These are phyloP conservation scores for Drechmeria coniospora DNA, from an alignment of 2,329 filamentous ascomycete genomes.

Conservation along the genomic window DNA sequence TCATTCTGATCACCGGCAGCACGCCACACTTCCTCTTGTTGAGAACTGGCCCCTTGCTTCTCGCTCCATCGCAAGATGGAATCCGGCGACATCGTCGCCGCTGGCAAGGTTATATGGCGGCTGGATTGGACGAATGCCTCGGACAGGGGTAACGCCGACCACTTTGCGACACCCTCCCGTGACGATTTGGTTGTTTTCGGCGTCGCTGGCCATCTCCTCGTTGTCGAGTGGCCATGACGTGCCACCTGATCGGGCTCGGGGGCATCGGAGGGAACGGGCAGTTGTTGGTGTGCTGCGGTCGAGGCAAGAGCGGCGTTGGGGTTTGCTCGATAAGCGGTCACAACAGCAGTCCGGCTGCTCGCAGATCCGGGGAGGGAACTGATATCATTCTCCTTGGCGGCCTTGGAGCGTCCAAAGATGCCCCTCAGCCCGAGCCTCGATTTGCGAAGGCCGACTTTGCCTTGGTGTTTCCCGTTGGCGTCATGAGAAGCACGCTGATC, in stretches of 20 bases:
- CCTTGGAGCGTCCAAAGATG: slow-evolving; percentile 33
- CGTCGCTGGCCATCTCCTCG: slow-evolving; percentile 4
- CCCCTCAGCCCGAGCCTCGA: slow-evolving; percentile 35
- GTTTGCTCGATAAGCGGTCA: too few relatives aligned
- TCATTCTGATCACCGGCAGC: slow-evolving; percentile 14
- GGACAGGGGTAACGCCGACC: slow-evolving; percentile 64
- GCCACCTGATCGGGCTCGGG: slow-evolving; percentile 5
- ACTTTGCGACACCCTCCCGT: slow-evolving; percentile 26
- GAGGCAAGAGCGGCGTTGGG: slow-evolving; percentile 7
- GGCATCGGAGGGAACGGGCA: slow-evolving; percentile 9
- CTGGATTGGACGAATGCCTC: slow-evolving; percentile 76
- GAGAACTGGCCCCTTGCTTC: slow-evolving; percentile 19
- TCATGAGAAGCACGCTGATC: background rate
- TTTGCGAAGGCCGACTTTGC: slow-evolving; percentile 30
- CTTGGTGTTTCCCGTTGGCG: slow-evolving; percentile 5
- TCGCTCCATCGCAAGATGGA: slow-evolving; percentile 47
- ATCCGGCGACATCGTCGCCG: slow-evolving; percentile 54
- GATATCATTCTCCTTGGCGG: slow-evolving; percentile 19
- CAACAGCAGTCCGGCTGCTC: too few relatives aligned
- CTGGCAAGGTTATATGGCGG: slow-evolving; percentile 55
- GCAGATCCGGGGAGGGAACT: slow-evolving; percentile 12
- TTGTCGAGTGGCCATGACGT: slow-evolving; percentile 3
- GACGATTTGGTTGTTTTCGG: slow-evolving; percentile 7
- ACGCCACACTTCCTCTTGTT: slow-evolving; percentile 5
- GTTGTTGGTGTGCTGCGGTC: slow-evolving; percentile 20